These are phyloP conservation scores for Chaetothyriales sp. DNA, from an alignment of 2,329 filamentous ascomycete genomes.

Conservation along the genomic window DNA sequence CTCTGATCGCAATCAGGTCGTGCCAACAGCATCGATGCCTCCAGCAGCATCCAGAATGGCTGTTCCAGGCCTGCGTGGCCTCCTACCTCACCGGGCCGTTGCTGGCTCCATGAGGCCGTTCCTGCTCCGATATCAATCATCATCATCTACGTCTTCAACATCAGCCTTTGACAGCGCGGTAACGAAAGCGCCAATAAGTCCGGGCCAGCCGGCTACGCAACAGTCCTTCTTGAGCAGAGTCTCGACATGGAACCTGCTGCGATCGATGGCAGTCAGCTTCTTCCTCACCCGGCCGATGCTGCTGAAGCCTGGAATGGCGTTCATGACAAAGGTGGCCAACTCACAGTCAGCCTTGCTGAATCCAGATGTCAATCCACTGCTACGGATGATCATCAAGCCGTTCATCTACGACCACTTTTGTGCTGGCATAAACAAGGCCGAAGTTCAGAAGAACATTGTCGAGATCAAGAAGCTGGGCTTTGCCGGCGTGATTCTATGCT, in stretches of 20 bases:
- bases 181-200: background rate
- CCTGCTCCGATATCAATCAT: background rate
- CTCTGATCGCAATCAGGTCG: background rate
- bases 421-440: conserved; percentile 34
- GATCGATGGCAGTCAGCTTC: conserved; percentile 20
- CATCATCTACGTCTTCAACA: background rate
- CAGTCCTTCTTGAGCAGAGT: conserved; percentile 6
- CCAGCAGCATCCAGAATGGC: background rate
- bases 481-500: conserved; percentile 38
- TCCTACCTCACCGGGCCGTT: background rate
- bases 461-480: conserved; percentile 36
- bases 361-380: conserved; percentile 33
- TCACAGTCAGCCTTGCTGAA: conserved; percentile 31
- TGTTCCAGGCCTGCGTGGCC: background rate
- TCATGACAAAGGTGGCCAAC: conserved; percentile 27
- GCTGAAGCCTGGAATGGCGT: conserved; percentile 19
- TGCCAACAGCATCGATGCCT: background rate
- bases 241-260: conserved; percentile 17
- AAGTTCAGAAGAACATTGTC: conserved; percentile 32
- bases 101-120: background rate
- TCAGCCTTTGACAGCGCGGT: background rate
- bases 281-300: conserved; percentile 21
- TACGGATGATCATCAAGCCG: conserved; percentile 31
- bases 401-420: conserved; percentile 44
- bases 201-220: background rate